Conservation (phyloP, 2,329 filamentous ascomycete species). For the Coccinonectria pachysandricola region DNA sequence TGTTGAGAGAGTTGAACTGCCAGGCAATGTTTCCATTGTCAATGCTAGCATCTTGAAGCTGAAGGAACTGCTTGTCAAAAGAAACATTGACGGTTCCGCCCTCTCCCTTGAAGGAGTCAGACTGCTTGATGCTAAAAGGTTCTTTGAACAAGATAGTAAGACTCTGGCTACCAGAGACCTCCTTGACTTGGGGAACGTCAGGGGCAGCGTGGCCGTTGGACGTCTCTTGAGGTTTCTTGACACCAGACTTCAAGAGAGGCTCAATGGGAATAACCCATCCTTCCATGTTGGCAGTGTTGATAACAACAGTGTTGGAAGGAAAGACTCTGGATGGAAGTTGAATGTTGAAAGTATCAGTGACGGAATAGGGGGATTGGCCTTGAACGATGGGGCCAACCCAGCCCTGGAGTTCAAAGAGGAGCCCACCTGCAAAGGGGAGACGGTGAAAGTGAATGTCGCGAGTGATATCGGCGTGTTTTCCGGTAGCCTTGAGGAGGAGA, state of each 20-base stretch:
- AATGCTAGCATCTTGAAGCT: slow-evolving; percentile 3
- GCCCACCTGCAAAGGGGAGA: slow-evolving; percentile 5
- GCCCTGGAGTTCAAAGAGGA: slow-evolving; percentile 6
- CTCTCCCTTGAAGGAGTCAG: slow-evolving; percentile 4
- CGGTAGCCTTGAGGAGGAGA: slow-evolving; percentile 4
- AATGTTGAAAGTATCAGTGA: slow-evolving; percentile 4
- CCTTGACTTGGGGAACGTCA: slow-evolving; percentile 4
- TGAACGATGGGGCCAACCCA: slow-evolving; percentile 4
- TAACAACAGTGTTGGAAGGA: slow-evolving; percentile 6
- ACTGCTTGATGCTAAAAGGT: slow-evolving; percentile 4
- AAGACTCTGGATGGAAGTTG: slow-evolving; percentile 2
- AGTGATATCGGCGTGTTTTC: slow-evolving; percentile 3
- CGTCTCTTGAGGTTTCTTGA: not conserved
- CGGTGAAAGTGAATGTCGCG: slow-evolving; percentile 3
- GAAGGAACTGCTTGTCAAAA: slow-evolving; percentile 3
- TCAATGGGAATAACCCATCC: slow-evolving; percentile 5
- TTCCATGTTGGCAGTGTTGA: slow-evolving; percentile 7
- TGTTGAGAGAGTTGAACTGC: slow-evolving; percentile 2
- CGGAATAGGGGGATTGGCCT: slow-evolving; percentile 2
- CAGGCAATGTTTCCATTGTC: slow-evolving; percentile 4
- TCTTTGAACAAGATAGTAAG: not conserved
- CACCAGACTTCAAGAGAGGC: slow-evolving; percentile 2
- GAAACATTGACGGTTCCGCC: slow-evolving; percentile 3
- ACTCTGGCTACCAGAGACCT: slow-evolving; percentile 1
- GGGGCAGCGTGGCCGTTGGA: not conserved